A percentile compares a stretch with the other conserved stretches of the same genome.
Conservation (phyloP, 768 basidiomycete species). For the Daedaleopsis nitida region DNA sequence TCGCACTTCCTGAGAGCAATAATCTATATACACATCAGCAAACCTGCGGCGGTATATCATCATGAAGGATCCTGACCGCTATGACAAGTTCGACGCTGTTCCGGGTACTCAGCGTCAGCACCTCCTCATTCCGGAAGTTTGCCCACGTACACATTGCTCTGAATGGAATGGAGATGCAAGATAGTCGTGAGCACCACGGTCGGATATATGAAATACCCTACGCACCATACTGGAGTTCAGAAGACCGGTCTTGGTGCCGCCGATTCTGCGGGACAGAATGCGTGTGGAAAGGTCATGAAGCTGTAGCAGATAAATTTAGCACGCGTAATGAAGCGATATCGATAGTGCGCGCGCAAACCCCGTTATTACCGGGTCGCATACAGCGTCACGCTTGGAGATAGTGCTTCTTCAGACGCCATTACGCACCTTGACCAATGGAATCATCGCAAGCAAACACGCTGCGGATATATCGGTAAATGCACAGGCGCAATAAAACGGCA, state of each 20-base stretch:
- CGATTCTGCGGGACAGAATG: slow-evolving; percentile 74
- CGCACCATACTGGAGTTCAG: slow-evolving; percentile 80
- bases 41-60: neutral
- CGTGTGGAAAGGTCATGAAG: slow-evolving; percentile 77
- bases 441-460: slow-evolving; percentile 72
- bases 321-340: neutral
- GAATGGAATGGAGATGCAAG: slow-evolving; percentile 20
- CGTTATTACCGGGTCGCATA: neutral
- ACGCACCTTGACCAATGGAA: slow-evolving; percentile 75
- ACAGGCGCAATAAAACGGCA: neutral
- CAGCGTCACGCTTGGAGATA: neutral
- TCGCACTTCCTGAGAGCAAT: slow-evolving; percentile 85
- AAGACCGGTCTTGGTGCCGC: slow-evolving; percentile 75
- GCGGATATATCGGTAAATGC: neutral
- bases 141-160: slow-evolving; percentile 68
- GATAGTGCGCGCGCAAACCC: neutral
- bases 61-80: slow-evolving; percentile 50
- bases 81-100: slow-evolving; percentile 62
- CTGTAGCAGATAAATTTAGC: slow-evolving; percentile 34
- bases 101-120: neutral
- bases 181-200: slow-evolving; percentile 37
- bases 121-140: neutral
- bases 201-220: neutral
- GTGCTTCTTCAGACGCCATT: neutral
- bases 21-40: slow-evolving; percentile 45